Base-by-base conservation (phyloP, 164 flowering plant species). In the Protea cynaroides region DNA sequence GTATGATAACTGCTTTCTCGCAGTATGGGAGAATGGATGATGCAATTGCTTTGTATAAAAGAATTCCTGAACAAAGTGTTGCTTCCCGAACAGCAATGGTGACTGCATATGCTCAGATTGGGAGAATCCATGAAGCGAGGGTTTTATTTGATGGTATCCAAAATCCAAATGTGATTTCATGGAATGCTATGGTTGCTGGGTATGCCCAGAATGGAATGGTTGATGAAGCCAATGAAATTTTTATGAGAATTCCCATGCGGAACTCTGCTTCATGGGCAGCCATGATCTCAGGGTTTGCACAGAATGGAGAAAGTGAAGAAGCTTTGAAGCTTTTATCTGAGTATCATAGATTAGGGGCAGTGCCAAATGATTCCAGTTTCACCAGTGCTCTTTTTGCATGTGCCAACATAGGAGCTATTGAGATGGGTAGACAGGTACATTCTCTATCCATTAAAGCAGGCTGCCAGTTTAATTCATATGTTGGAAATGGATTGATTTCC, bases 131-230 rank as follows among this genome's bases (percentile, higher is more conserved):
- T 25, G 65, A 65, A 53, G 73, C 73, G 8, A 61, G 58, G 56
- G 38, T 2, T 58, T 11, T 72, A 44, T 72, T 68, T 65, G 59
- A 63, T 24, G 61, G 52, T 25, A 72, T 64, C 15, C 54, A 14
- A 14, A 63, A 68, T 56, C 71, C 71, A 24, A 67, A 52, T 53
- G 19, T 18, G 7, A 49, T 49, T 15, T 15, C 52, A 12, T 49
- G 46, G 46, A 49, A 49, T 49, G 52, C 52, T 12, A 49, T 72
- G 68, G 21, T 68, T 59, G 22, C 75, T 40, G 75, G 75, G 25
- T 68, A 63, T 67, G 47, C 72, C 23, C 66, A 68, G 57, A 59
- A 75, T 70, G 76, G 80, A 37, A 61, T 67, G 72, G 55, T 58
- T 57, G 72, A 68, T 58, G 63, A 73, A 58, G 76, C 80, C 40